Evolutionary conservation across 2,329 filamentous ascomycete genomes (phyloP).

Genomic region (Fusarium abutilonis): DNA sequence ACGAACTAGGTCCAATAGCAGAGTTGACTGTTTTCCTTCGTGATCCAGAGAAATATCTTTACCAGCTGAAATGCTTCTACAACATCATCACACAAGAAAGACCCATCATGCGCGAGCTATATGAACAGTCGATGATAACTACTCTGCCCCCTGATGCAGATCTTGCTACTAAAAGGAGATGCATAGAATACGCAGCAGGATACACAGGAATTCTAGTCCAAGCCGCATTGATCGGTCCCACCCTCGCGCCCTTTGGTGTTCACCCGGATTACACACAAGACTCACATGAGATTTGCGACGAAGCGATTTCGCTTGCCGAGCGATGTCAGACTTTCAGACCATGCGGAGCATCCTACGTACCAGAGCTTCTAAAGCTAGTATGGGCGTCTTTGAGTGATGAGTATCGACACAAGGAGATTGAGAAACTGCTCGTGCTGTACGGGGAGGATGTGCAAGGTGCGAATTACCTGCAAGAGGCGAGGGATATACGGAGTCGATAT

Average conservation of each 20-base stretch:
- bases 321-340: constrained; percentile 15
- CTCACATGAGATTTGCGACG: constrained; percentile 9
- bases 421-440: constrained; percentile 6
- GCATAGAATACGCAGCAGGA: constrained; percentile 6
- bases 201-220: constrained; percentile 18
- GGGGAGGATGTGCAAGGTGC: constrained; percentile 17
- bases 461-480: constrained; percentile 14
- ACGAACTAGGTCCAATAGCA: constrained; percentile 13
- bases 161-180: background rate
- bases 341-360: constrained; percentile 16
- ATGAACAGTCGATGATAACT: background rate
- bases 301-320: background rate
- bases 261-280: background rate
- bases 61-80: constrained; percentile 27
- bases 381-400: constrained; percentile 20
- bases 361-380: constrained; percentile 20
- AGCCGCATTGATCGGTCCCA: constrained; percentile 5
- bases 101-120: background rate
- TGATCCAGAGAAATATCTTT: constrained; percentile 14
- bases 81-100: constrained; percentile 14
- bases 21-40: constrained; percentile 21
- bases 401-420: constrained; percentile 22
- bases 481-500: constrained; percentile 2
- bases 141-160: background rate
- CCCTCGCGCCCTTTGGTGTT: constrained; percentile 7